Evolutionary conservation across 2,329 filamentous ascomycete genomes (phyloP).

Genomic region (Helotiales sp.): DNA sequence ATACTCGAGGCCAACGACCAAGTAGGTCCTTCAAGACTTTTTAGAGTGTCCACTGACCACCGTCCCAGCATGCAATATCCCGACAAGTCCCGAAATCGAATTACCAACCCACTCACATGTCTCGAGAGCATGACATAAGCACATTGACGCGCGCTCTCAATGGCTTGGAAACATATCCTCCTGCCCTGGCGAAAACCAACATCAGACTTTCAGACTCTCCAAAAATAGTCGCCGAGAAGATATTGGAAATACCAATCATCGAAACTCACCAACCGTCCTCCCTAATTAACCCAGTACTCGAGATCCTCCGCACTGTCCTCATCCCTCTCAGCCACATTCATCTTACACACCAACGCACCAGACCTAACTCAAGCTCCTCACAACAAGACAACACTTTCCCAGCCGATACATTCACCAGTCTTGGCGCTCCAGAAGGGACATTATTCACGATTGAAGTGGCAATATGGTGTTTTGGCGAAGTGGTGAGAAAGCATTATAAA

Average conservation of each 20-base stretch:
- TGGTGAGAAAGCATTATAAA: neutral
- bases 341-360: neutral
- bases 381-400: neutral
- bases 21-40: neutral
- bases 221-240: neutral
- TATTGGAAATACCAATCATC: neutral
- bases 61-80: neutral
- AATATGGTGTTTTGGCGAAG: neutral
- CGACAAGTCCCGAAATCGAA: neutral
- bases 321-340: neutral
- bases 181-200: neutral
- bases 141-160: neutral
- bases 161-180: neutral
- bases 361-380: neutral
- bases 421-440: neutral
- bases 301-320: neutral
- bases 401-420: neutral
- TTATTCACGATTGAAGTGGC: neutral
- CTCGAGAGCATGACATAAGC: neutral
- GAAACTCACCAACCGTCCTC: neutral
- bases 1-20: neutral
- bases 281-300: neutral
- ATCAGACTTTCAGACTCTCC: neutral
- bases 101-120: neutral
- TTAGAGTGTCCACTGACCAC: neutral